Evolutionary conservation across 1,139 yeast species (phyloP), one percentile per base, ranked within the genome.

Genomic region (Geotrichum carabidarum): DNA sequence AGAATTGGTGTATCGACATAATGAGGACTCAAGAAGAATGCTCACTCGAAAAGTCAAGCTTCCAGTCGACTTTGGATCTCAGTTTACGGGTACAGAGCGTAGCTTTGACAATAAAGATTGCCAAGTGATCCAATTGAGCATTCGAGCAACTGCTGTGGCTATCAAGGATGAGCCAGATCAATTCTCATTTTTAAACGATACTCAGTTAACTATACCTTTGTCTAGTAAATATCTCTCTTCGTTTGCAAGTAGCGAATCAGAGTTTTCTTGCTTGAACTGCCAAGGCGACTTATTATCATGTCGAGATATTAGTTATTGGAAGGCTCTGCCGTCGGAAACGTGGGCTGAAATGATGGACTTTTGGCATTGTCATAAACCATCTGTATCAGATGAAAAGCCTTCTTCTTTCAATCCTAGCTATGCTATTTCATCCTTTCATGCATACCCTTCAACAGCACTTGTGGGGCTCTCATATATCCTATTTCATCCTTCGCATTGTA

Each of bases 331-430:
- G 0, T 86, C 95, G 0, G 97, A 90, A 63, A 75, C 82, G 54
- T 93, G 99, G 99, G 81, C 86, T 11, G 99, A 93, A 66, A 75
- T 93, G 79, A 86, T 93, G 96, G 98, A 93, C 58, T 86, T 86
- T 61, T 93, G 99, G 99, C 98, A 93, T 68, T 93, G 99, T 66
- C 98, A 93, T 67, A 90, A 90, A 66, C 98, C 99, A 0, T 74
- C 74, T 32, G 62, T 63, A 22, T 68, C 72, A 40, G 66, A 71
- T 22, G 62, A 61, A 31, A 63, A 42, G 11, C 31, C 34, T 30
- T 11, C 52, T 27, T 54, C 65, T 45, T 61, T 58, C 63, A 57
- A 63, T 38, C 61, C 60, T 2, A 59, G 60, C 44, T 65, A 64
- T 48, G 62, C 69, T 7, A 59, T 61, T 44, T 59, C 69, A 34